phyloP scores from a whole-genome alignment of 176 grass and related monocot genomes.

The Aegilops sharonensis region DNA sequence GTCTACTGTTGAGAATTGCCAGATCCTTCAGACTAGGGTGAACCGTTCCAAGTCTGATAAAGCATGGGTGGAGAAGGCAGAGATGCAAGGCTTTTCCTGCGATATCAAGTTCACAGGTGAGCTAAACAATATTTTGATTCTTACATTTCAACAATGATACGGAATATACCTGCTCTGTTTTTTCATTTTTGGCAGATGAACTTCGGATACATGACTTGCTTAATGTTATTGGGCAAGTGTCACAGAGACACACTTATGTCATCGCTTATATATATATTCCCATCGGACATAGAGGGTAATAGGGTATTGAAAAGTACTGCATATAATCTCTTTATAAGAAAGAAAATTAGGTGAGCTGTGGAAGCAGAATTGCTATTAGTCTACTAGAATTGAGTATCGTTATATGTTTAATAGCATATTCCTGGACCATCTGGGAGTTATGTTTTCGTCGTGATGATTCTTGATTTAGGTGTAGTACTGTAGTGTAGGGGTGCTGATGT shows the following conservation, averaged over 20 bases:
- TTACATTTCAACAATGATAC: neutral
- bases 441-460: neutral
- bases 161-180: neutral
- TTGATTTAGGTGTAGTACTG: neutral
- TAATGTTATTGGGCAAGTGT: neutral
- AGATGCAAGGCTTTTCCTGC: slow-evolving; percentile 81
- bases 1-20: slow-evolving; percentile 84
- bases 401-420: neutral
- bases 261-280: neutral
- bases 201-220: neutral
- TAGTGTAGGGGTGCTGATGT: neutral
- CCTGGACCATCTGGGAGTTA: neutral
- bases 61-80: slow-evolving; percentile 63
- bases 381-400: no score
- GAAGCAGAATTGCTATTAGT: neutral
- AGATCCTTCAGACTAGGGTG: slow-evolving; percentile 90
- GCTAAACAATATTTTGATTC: neutral
- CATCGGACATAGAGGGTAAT: neutral
- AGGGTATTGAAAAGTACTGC: neutral
- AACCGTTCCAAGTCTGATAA: slow-evolving; percentile 89
- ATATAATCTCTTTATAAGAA: neutral
- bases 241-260: neutral
- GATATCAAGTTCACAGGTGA: slow-evolving; percentile 88
- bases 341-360: neutral
- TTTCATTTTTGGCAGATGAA: neutral